Conservation (phyloP, 495 filamentous ascomycete species). For the Lasiosphaeria ovina region DNA sequence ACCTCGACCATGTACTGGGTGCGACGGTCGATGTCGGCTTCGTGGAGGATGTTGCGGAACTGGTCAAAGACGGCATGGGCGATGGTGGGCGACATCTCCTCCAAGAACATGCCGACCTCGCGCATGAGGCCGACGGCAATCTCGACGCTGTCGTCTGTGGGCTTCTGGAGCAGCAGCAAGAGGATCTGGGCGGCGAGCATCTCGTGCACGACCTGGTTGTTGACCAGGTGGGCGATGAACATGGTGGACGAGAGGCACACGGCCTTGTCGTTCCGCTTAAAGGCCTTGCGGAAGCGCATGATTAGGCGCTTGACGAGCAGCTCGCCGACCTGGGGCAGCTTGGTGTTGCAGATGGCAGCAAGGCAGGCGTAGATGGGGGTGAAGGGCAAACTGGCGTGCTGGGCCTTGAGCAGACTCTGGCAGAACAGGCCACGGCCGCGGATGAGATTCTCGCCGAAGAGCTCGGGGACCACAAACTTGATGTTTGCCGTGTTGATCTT, state of each 20-base stretch:
- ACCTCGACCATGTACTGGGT: constrained; percentile 99
- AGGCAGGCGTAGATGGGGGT: constrained; percentile 93
- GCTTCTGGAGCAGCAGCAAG: constrained; percentile 82
- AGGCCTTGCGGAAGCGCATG: constrained; percentile 91
- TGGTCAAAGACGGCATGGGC: constrained; percentile 90
- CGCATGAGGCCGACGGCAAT: constrained; percentile 90
- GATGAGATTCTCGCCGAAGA: constrained; percentile 92
- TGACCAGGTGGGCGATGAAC: constrained; percentile 92
- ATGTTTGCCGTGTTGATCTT: constrained; percentile 98
- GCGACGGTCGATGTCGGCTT: constrained; percentile 92
- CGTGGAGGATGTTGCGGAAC: constrained; percentile 90
- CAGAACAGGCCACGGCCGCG: constrained; percentile 91
- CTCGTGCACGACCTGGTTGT: constrained; percentile 93
- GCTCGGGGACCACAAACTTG: constrained; percentile 92
- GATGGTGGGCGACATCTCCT: constrained; percentile 87
- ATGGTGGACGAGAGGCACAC: constrained; percentile 87
- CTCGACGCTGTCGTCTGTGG: constrained; percentile 96
- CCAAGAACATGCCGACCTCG: constrained; percentile 89
- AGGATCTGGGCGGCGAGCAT: constrained; percentile 89
- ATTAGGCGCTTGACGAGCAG: constrained; percentile 82
- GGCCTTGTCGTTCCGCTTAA: constrained; percentile 94
- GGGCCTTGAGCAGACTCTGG: constrained; percentile 94
- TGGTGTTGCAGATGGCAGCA: constrained; percentile 96
- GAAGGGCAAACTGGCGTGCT: constrained; percentile 93
- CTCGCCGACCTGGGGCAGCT: constrained; percentile 91